These are phyloP conservation scores for Lachancea mirantina DNA, from an alignment of 805 yeast species.

Conservation along the genomic window DNA sequence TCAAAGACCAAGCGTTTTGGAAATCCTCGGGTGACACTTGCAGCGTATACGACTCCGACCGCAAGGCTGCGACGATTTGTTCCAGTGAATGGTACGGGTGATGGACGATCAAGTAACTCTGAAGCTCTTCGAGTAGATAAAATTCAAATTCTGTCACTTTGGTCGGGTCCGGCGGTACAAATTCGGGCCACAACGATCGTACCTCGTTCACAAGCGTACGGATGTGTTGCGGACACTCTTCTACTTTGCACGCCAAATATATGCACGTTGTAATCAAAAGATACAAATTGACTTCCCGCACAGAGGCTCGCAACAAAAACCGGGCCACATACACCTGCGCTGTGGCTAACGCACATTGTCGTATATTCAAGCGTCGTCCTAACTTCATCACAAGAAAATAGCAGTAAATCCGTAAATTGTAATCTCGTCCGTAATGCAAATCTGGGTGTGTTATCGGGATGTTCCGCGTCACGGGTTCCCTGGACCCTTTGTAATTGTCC, in stretches of 20 bases:
- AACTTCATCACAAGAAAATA: slow-evolving; percentile 68
- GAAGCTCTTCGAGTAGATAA: slow-evolving; percentile 82
- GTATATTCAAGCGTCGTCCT: slow-evolving; percentile 67
- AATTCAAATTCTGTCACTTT: slow-evolving; percentile 94
- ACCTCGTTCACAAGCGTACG: slow-evolving; percentile 79
- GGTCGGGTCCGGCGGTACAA: slow-evolving; percentile 83
- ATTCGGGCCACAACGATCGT: slow-evolving; percentile 88
- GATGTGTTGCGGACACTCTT: slow-evolving; percentile 93
- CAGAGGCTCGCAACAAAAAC: slow-evolving; percentile 61
- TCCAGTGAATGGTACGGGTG: slow-evolving; percentile 65
- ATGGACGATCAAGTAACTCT: slow-evolving; percentile 61
- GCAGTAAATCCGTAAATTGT: slow-evolving; percentile 65
- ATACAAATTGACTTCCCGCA: slow-evolving; percentile 78
- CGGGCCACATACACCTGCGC: slow-evolving; percentile 83
- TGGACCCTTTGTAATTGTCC: slow-evolving; percentile 19
- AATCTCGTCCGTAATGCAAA: slow-evolving; percentile 40
- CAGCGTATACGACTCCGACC: slow-evolving; percentile 24
- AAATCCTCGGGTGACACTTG: slow-evolving; percentile 54
- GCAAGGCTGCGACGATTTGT: slow-evolving; percentile 42
- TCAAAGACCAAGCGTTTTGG: slow-evolving; percentile 82
- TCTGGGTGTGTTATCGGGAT: slow-evolving; percentile 36
- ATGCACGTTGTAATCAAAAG: slow-evolving; percentile 76
- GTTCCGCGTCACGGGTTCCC: slow-evolving; percentile 33
- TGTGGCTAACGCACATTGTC: slow-evolving; percentile 82
- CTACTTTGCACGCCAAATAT: slow-evolving; percentile 87